A percentile compares a stretch with the other conserved stretches of the same genome.
Conservation (phyloP, 1,284 basidiomycete species). For the Paramarasmius palmivorus region DNA sequence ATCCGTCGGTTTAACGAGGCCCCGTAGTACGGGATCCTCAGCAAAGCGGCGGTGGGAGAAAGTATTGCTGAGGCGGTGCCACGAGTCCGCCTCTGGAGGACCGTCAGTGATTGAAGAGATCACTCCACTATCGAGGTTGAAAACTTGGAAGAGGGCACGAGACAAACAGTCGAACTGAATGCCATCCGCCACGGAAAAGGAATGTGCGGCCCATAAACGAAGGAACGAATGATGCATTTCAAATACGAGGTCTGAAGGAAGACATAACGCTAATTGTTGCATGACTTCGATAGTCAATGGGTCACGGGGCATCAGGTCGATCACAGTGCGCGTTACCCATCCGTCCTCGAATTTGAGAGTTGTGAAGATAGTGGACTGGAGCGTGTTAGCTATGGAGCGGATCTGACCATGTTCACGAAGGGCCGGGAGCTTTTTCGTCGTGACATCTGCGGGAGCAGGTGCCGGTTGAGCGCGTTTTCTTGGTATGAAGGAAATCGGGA, state of each 20-base stretch:
- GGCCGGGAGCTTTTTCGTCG: slow-evolving; percentile 23
- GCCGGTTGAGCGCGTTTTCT: slow-evolving; percentile 20
- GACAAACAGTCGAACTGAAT: slow-evolving; percentile 60
- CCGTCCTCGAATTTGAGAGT: slow-evolving; percentile 52
- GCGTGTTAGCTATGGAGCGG: slow-evolving; percentile 31
- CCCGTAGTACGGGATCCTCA: slow-evolving; percentile 58
- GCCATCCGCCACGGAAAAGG: slow-evolving; percentile 40
- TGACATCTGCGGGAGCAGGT: slow-evolving; percentile 11
- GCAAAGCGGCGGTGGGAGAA: slow-evolving; percentile 44
- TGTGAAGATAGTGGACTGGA: slow-evolving; percentile 43
- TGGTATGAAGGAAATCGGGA: slow-evolving; percentile 35
- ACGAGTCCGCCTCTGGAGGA: slow-evolving; percentile 26
- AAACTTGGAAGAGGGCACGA: slow-evolving; percentile 48
- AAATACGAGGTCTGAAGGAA: slow-evolving; percentile 58
- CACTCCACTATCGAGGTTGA: slow-evolving; percentile 40
- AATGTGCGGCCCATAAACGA: slow-evolving; percentile 49
- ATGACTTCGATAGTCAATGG: slow-evolving; percentile 60
- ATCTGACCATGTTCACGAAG: slow-evolving; percentile 30
- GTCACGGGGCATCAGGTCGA: slow-evolving; percentile 53
- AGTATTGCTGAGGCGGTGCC: slow-evolving; percentile 31
- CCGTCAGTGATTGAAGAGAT: neutral
- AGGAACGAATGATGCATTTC: slow-evolving; percentile 59
- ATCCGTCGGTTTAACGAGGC: slow-evolving; percentile 42
- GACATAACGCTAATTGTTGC: slow-evolving; percentile 57
- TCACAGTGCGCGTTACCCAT: slow-evolving; percentile 40